Conservation (phyloP, 768 basidiomycete genomes). For the Boletus bicolor region DNA sequence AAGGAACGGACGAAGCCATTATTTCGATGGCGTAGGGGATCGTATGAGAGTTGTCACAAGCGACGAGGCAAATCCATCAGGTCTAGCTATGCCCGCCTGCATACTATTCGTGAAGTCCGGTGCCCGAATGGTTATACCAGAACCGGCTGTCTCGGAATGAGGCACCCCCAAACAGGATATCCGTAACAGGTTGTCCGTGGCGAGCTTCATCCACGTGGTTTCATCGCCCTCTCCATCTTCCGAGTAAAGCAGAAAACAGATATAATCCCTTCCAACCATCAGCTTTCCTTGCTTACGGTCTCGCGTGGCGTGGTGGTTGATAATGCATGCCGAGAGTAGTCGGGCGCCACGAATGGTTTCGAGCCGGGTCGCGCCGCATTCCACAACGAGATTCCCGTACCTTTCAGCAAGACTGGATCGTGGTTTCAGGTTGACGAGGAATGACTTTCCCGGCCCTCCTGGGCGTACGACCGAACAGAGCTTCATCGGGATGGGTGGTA, state of each 20-base stretch:
- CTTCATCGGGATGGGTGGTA: conserved; percentile 3
- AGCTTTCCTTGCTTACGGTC: conserved; percentile 1
- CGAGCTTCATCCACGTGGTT: conserved; percentile 1
- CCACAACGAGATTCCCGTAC: not conserved
- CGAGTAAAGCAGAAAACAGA: conserved; percentile 5
- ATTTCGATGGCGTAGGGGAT: not conserved
- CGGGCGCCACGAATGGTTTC: not conserved
- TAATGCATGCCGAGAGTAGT: conserved; percentile 5
- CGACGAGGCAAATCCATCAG: not conserved
- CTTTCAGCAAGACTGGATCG: not conserved
- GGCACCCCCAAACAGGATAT: not conserved
- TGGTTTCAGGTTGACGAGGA: not conserved
- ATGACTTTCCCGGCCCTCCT: not conserved
- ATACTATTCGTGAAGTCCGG: not conserved
- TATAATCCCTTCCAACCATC: not conserved
- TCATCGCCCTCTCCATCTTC: not conserved
- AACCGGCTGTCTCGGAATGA: not conserved
- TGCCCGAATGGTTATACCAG: too few relatives aligned
- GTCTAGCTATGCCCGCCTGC: too few relatives aligned
- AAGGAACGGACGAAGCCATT: not conserved
- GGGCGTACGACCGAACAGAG: not conserved
- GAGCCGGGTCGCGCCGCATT: conserved; percentile 4
- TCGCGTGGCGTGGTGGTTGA: conserved; percentile 1
- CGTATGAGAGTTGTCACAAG: not conserved
- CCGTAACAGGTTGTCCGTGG: conserved; percentile 4